phyloP scores from a whole-genome alignment of 768 basidiomycete species.

The Rhodocollybia butyracea region DNA sequence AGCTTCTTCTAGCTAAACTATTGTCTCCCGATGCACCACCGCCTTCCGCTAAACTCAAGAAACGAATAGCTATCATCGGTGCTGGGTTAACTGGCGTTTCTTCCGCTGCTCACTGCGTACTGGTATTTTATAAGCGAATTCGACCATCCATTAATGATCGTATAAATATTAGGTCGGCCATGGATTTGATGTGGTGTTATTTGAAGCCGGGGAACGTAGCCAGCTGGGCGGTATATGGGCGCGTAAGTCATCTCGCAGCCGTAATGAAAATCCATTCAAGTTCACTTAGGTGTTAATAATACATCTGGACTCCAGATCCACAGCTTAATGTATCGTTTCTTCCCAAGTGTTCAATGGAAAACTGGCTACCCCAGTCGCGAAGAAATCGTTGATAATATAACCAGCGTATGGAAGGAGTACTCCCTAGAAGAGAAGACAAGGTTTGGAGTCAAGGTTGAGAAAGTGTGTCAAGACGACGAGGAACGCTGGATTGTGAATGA shows the following conservation, averaged over 20 bases:
- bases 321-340: constrained; percentile 9
- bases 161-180: too few relatives aligned
- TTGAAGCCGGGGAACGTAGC: not conserved
- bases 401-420: constrained; percentile 1
- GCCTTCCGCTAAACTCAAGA: not conserved
- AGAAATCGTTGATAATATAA: constrained; percentile 5
- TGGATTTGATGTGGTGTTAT: constrained; percentile 5
- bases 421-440: constrained; percentile 5
- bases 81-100: not conserved
- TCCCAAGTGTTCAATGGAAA: constrained; percentile 7
- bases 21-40: constrained; percentile 1
- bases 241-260: not conserved
- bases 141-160: too few relatives aligned
- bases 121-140: too few relatives aligned
- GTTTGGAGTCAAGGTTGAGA: constrained; percentile 4
- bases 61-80: constrained; percentile 6
- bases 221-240: constrained; percentile 8
- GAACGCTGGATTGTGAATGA: constrained; percentile 4
- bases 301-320: constrained; percentile 9
- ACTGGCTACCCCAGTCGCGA: constrained; percentile 1
- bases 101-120: constrained; percentile 6
- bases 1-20: not conserved
- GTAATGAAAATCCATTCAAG: not conserved
- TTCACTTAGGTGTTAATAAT: not conserved
- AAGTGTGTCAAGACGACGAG: constrained; percentile 1